Evolutionary conservation across 78 protist genomes (phyloP).

Genomic region (Isochrysis galbana): DNA sequence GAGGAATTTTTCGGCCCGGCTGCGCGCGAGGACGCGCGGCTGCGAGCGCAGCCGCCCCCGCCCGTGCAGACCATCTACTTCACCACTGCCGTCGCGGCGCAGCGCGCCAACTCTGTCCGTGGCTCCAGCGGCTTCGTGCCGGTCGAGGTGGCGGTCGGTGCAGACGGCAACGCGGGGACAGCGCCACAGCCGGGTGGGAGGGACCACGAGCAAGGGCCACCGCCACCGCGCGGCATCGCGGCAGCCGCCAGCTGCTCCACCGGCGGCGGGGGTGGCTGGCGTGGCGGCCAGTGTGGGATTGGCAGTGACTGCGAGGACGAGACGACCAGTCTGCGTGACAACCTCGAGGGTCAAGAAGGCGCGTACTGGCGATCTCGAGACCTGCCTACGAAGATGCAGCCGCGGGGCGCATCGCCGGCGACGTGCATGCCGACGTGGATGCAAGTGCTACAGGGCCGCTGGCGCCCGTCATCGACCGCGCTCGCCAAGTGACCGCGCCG

Average conservation of each 20-base stretch:
- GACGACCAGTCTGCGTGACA: background rate
- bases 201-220: background rate
- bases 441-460: background rate
- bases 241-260: background rate
- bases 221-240: background rate
- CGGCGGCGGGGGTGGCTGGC: background rate
- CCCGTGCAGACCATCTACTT: conserved; percentile 10
- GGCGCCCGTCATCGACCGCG: background rate
- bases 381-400: background rate
- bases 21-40: background rate
- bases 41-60: background rate
- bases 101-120: no score
- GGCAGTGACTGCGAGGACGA: background rate
- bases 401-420: background rate
- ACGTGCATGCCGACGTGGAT: background rate
- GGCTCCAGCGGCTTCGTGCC: background rate
- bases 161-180: background rate
- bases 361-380: background rate
- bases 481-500: background rate
- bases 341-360: background rate
- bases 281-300: background rate
- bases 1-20: background rate
- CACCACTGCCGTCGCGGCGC: background rate
- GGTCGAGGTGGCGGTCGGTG: background rate
- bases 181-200: background rate